A percentile compares a stretch with the other conserved stretches of the same genome.
Evolutionary conservation across 1,139 yeast species (phyloP).

Genomic region (Suhomyces bolitotheri): DNA sequence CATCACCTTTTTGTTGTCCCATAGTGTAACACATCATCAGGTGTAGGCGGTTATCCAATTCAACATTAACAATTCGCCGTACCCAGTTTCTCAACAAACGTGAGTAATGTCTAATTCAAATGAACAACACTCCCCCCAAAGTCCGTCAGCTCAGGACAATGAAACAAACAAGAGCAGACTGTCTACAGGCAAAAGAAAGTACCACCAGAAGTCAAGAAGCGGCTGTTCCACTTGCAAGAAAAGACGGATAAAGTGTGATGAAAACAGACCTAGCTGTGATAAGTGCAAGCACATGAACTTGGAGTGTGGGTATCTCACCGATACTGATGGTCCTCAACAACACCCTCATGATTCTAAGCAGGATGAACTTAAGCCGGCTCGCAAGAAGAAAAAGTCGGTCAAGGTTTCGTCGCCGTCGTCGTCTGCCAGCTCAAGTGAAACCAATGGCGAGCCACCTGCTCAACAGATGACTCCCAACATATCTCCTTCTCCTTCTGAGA

Average conservation of each 20-base stretch:
- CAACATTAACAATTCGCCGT: conserved; percentile 8
- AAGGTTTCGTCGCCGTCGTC: conserved; percentile 7
- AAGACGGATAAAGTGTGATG: conserved; percentile 92
- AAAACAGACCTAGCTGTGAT: conserved; percentile 71
- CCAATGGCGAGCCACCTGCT: conserved; percentile 7
- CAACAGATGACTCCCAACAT: conserved; percentile 18
- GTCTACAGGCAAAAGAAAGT: conserved; percentile 57
- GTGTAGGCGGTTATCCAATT: conserved; percentile 3
- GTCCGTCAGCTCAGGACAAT: neutral
- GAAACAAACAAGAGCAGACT: conserved; percentile 16
- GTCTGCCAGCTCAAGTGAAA: conserved; percentile 7
- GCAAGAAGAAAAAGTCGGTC: conserved; percentile 12
- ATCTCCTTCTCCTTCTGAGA: conserved; percentile 16
- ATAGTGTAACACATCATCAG: neutral
- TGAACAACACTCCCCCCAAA: neutral
- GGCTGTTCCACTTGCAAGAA: conserved; percentile 90
- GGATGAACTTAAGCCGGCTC: conserved; percentile 4
- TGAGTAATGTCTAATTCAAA: conserved; percentile 8
- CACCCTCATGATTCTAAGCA: conserved; percentile 7
- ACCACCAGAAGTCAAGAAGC: conserved; percentile 81
- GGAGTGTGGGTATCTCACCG: conserved; percentile 58
- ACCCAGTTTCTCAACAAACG: conserved; percentile 11
- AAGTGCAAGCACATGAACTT: conserved; percentile 79
- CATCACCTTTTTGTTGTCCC: neutral
- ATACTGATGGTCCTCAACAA: conserved; percentile 21